Base-by-base conservation (phyloP, 2,329 filamentous ascomycete species). In the Fusarium kyushuense region DNA sequence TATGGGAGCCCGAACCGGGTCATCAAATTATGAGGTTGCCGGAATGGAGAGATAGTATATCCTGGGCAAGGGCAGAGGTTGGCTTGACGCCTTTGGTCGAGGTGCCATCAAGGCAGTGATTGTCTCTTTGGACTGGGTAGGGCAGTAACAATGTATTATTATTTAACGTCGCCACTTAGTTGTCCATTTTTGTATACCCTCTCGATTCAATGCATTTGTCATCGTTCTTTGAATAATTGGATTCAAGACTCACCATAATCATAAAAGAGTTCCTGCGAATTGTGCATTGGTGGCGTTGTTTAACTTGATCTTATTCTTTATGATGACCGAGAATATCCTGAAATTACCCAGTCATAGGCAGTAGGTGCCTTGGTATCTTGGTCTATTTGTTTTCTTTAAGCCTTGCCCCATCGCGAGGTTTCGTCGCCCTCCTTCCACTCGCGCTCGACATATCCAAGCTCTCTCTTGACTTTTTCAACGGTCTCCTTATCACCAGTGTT, bases 401-500 rank as follows among this genome's bases (percentile, higher is more conserved):
- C 71, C 30, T 81, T 87, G 52, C 91, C 92, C 94, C 94, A 97
- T 76, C 94, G 84, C 52, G 88, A 87, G 30, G 88, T 90, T 82
- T 98, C 95, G 73, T 97, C 92, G 12, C 93, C 94, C 7, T 89
- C 90, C 58, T 86, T 85, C 94, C 96, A 97, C 29, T 88, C 84
- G 72, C 91, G 90, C 81, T 98, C 95, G 6, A 90, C 85, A 76
- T 99, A 98, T 1, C 94, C 94, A 41, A 97, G 84, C 66, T 91
- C 86, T 74, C 87, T 85, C 86, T 99, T 99, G 65, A 98, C 94
- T 70, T 90, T 88, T 58, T 89, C 84, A 0, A 99, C 92, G 2
- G 91, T 92, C 21, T 85, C 85, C 73, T 89, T 88, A 75, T 97
- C 91, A 10, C 96, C 96, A 0, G 94, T 98, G 75, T 99, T 99